These are phyloP conservation scores for Yarrowia yakushimensis DNA, from an alignment of 805 yeast species.

Conservation along the genomic window DNA sequence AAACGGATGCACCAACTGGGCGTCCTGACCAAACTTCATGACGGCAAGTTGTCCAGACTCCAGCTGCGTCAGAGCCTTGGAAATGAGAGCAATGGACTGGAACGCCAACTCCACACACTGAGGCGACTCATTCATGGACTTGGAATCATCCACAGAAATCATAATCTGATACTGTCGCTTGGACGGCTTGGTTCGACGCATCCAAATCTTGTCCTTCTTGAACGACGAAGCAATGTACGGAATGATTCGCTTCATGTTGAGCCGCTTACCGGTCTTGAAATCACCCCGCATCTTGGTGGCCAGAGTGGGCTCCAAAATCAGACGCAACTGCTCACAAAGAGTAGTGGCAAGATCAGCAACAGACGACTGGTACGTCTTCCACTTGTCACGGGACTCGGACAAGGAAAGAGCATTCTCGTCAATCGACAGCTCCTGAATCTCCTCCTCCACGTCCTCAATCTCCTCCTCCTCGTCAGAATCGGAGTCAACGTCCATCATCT, in stretches of 20 bases:
- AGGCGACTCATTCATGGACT: constrained; percentile 87
- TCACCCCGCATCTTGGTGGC: constrained; percentile 96
- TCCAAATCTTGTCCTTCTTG: constrained; percentile 97
- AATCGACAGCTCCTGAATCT: constrained; percentile 23
- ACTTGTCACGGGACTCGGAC: constrained; percentile 69
- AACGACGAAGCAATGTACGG: constrained; percentile 97
- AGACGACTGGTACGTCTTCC: constrained; percentile 80
- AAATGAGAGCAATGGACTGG: constrained; percentile 88
- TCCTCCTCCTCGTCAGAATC: constrained; percentile 30
- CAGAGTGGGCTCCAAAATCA: constrained; percentile 90
- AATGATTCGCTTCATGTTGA: constrained; percentile 95
- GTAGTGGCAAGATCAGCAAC: constrained; percentile 85
- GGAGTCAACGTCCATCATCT: constrained; percentile 25
- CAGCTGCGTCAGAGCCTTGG: constrained; percentile 87
- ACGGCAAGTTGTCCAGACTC: constrained; percentile 92
- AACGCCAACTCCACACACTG: constrained; percentile 86
- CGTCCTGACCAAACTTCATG: constrained; percentile 82
- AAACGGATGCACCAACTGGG: constrained; percentile 84
- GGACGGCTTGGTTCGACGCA: constrained; percentile 94
- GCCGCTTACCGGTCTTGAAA: constrained; percentile 92
- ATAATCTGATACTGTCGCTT: constrained; percentile 95
- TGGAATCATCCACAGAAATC: constrained; percentile 96
- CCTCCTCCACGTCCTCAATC: constrained; percentile 34
- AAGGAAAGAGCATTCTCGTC: constrained; percentile 40
- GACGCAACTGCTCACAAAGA: constrained; percentile 85